Percentiles rank a stretch among this genome's conserved stretches.
phyloP scores from a whole-genome alignment of 1,284 basidiomycete species.

The Porodaedalea pini region DNA sequence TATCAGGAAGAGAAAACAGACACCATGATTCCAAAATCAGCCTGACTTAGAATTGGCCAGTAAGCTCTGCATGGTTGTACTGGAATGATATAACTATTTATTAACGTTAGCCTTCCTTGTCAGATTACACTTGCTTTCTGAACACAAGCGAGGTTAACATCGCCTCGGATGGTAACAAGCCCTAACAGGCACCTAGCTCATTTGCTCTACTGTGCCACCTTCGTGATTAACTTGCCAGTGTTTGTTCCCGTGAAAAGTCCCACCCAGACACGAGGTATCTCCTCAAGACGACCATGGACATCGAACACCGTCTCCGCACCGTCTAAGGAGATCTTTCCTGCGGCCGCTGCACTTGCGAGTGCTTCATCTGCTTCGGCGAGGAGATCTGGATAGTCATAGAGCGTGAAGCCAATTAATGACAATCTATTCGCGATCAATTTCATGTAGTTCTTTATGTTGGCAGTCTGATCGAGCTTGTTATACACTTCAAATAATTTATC shows the following conservation, averaged over 20 bases:
- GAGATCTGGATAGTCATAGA: slow-evolving; percentile 29
- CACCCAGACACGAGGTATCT: slow-evolving; percentile 31
- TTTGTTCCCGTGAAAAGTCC: slow-evolving; percentile 31
- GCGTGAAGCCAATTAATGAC: slow-evolving; percentile 38
- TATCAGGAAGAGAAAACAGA: background rate
- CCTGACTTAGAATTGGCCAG: too few relatives aligned
- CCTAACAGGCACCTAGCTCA: background rate
- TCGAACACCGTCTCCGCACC: slow-evolving; percentile 31
- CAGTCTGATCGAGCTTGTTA: slow-evolving; percentile 20
- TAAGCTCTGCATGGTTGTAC: too few relatives aligned
- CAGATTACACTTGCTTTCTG: too few relatives aligned
- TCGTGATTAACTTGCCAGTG: slow-evolving; percentile 33
- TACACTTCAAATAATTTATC: slow-evolving; percentile 22
- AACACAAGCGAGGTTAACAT: too few relatives aligned
- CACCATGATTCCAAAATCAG: background rate
- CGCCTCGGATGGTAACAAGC: too few relatives aligned
- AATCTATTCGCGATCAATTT: slow-evolving; percentile 37
- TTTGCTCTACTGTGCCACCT: slow-evolving; percentile 22
- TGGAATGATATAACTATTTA: too few relatives aligned
- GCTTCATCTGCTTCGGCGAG: slow-evolving; percentile 22
- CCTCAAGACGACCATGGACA: slow-evolving; percentile 27
- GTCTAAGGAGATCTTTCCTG: slow-evolving; percentile 29
- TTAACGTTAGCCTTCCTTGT: too few relatives aligned
- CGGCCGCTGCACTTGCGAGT: slow-evolving; percentile 26
- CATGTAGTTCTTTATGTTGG: slow-evolving; percentile 25